These are phyloP conservation scores for Hylodesmum podocarpum DNA, from an alignment of 306 rosid species.

Conservation along the genomic window DNA sequence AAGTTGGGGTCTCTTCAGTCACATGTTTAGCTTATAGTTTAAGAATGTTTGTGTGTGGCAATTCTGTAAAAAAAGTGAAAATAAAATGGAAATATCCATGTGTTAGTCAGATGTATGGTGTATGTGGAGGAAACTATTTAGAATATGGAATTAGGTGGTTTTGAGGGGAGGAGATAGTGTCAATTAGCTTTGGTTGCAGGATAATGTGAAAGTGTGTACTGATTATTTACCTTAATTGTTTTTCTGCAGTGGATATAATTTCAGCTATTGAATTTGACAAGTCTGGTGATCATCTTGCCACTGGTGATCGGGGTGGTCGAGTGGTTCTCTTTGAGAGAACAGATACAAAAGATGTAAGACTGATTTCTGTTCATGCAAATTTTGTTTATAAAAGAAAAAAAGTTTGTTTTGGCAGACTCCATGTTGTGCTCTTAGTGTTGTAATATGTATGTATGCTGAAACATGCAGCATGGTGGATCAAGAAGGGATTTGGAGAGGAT, in stretches of 20 bases:
- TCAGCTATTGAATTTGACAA: constrained; percentile 98
- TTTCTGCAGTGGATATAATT: constrained; percentile 90
- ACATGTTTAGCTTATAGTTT: neutral
- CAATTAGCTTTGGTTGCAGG: constrained; percentile 24
- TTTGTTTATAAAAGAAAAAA: neutral
- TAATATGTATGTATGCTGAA: constrained; percentile 36
- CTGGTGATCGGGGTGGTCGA: constrained; percentile 99
- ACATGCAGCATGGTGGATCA: constrained; percentile 74
- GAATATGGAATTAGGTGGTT: neutral
- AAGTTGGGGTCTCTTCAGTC: constrained; percentile 11
- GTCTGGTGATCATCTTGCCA: constrained; percentile 98
- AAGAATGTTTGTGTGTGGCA: neutral
- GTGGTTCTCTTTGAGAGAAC: constrained; percentile 99
- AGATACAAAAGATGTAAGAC: constrained; percentile 84
- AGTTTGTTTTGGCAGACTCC: neutral
- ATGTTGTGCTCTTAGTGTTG: constrained; percentile 13
- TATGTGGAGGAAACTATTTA: neutral
- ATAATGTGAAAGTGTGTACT: constrained; percentile 28
- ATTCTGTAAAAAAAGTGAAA: neutral
- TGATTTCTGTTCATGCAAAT: constrained; percentile 20
- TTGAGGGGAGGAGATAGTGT: constrained; percentile 6
- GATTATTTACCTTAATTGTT: constrained; percentile 24
- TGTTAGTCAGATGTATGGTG: neutral
- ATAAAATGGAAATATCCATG: neutral
- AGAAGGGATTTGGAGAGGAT: constrained; percentile 85